phyloP scores from a whole-genome alignment of 345 rosid genomes.

The Ceriops decandra region DNA sequence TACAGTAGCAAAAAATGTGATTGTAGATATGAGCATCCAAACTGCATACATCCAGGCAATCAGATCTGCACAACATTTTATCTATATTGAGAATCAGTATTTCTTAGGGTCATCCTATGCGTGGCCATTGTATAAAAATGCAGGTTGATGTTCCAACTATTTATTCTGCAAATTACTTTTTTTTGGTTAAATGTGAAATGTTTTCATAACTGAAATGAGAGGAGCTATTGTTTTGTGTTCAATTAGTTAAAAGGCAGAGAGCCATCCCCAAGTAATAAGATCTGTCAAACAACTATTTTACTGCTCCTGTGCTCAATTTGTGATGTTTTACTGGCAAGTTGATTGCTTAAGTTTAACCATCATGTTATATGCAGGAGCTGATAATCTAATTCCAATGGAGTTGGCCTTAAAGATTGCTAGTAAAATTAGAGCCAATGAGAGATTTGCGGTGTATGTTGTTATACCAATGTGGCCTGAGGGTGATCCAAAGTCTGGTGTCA shows the following conservation, averaged over 20 bases:
- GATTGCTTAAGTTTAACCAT: not conserved
- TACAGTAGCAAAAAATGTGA: constrained; percentile 50
- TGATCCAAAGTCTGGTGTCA: constrained; percentile 64
- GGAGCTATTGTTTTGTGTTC: too few species aligned
- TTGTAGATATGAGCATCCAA: constrained; percentile 93
- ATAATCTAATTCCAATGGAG: constrained; percentile 94
- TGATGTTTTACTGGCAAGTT: too few species aligned
- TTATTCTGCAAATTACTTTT: not conserved
- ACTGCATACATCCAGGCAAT: constrained; percentile 93
- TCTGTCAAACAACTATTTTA: too few species aligned
- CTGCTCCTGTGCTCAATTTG: too few species aligned
- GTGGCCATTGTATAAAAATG: constrained; percentile 78
- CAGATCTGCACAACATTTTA: constrained; percentile 92
- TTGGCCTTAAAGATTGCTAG: constrained; percentile 85
- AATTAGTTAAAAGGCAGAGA: too few species aligned
- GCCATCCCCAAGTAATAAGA: too few species aligned
- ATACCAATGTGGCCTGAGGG: constrained; percentile 99
- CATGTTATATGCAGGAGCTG: constrained; percentile 62
- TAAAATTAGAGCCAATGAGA: constrained; percentile 83
- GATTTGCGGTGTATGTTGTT: constrained; percentile 82
- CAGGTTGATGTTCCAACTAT: constrained; percentile 50
- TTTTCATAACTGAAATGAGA: too few species aligned
- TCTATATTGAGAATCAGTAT: constrained; percentile 97
- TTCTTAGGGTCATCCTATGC: constrained; percentile 97
- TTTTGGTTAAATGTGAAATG: not conserved